These are phyloP conservation scores for Cutaneotrichosporon sp. DNA, from an alignment of 1,284 basidiomycete species.

Conservation along the genomic window DNA sequence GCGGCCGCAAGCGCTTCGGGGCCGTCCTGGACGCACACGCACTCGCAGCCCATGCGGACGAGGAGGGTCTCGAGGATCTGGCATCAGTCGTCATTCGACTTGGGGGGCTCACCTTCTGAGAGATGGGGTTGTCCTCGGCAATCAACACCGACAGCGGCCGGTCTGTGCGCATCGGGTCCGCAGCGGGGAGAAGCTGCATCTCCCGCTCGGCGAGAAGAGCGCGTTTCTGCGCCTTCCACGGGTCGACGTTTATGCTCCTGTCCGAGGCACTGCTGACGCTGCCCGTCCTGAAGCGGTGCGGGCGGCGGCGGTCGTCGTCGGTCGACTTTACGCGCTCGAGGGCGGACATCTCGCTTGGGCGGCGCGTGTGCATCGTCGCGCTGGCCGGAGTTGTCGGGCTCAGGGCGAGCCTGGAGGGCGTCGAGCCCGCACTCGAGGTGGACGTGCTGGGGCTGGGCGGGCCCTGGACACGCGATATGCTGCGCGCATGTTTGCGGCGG, in stretches of 20 bases:
- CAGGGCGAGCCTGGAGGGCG: conserved; percentile 69
- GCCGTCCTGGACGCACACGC: conserved; percentile 91
- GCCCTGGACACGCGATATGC: conserved; percentile 3
- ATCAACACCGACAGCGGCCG: conserved; percentile 76
- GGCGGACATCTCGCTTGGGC: conserved; percentile 80
- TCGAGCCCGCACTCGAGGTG: conserved; percentile 88
- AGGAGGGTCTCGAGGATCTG: conserved; percentile 88
- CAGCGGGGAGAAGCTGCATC: conserved; percentile 10
- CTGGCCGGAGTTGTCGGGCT: conserved; percentile 5
- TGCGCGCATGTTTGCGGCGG: conserved; percentile 5
- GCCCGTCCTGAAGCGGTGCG: conserved; percentile 82
- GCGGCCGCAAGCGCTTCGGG: conserved; percentile 95
- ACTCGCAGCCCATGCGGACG: conserved; percentile 87
- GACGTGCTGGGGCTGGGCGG: conserved; percentile 80
- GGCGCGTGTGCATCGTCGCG: conserved; percentile 62
- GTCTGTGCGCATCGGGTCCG: neutral
- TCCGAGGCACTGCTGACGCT: conserved; percentile 62
- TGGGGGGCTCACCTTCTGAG: conserved; percentile 63
- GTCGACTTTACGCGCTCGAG: conserved; percentile 82
- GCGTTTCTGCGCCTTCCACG: conserved; percentile 21
- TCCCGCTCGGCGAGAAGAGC: neutral
- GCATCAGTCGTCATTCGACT: neutral
- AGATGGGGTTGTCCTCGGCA: conserved; percentile 97
- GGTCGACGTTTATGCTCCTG: conserved; percentile 35
- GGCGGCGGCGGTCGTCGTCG: conserved; percentile 73